phyloP scores from a whole-genome alignment of 345 rosid species.

The Syzygium jambos region DNA sequence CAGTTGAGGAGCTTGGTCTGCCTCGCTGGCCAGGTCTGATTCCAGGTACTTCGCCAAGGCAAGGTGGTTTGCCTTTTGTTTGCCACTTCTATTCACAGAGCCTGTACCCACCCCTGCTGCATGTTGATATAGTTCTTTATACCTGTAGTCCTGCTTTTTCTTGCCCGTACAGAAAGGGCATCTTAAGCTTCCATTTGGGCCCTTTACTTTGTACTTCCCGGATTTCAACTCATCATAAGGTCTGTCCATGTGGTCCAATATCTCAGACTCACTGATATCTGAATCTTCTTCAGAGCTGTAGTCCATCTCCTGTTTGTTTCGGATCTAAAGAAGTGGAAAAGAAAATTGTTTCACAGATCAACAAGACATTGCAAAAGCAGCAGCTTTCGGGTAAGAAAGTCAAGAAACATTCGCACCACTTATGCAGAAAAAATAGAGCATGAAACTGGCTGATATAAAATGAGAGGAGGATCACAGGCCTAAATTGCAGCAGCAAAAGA shows the following conservation, averaged over 20 bases:
- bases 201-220: slow-evolving; percentile 51
- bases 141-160: slow-evolving; percentile 80
- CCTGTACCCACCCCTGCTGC: slow-evolving; percentile 83
- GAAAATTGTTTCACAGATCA: background rate
- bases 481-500: background rate
- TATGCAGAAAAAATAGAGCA: background rate
- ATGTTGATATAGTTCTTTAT: slow-evolving; percentile 72
- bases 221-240: slow-evolving; percentile 44
- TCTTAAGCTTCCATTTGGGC: slow-evolving; percentile 39
- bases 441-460: background rate
- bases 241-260: slow-evolving; percentile 38
- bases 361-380: background rate
- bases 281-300: slow-evolving; percentile 65
- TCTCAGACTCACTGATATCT: slow-evolving; percentile 79
- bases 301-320: slow-evolving; percentile 28
- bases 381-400: background rate
- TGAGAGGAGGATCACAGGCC: background rate
- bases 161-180: slow-evolving; percentile 89
- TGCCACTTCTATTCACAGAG: slow-evolving; percentile 59
- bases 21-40: slow-evolving; percentile 47
- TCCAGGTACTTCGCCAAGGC: slow-evolving; percentile 66
- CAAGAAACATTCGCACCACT: background rate
- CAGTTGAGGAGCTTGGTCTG: slow-evolving; percentile 15
- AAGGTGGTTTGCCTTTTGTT: slow-evolving; percentile 67
- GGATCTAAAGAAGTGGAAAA: background rate